These are phyloP conservation scores for Aspergillus ellipticus DNA, from an alignment of 495 filamentous ascomycete species.

Conservation along the genomic window DNA sequence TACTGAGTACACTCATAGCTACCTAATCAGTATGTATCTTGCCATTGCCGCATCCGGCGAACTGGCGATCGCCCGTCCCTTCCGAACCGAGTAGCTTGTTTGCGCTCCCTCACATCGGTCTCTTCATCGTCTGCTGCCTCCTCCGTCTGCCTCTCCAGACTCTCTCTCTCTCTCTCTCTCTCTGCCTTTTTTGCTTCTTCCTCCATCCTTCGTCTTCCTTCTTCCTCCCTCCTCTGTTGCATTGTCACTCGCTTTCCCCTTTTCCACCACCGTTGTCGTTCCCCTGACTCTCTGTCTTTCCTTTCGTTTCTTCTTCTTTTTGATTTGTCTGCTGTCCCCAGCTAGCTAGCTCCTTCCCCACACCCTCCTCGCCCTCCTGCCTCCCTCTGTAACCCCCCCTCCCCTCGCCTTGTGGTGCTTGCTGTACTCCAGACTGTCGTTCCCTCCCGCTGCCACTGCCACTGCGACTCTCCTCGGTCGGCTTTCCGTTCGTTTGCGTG, in stretches of 20 bases:
- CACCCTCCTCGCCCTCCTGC: constrained; percentile 19
- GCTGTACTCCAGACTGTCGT: neutral
- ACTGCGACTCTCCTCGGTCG: neutral
- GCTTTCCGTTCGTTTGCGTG: constrained; percentile 6
- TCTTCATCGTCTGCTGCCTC: neutral
- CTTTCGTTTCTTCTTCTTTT: constrained; percentile 1
- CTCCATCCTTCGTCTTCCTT: neutral
- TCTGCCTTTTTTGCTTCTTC: no score
- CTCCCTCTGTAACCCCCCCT: constrained; percentile 7
- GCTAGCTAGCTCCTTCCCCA: constrained; percentile 16
- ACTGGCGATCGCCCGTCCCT: neutral
- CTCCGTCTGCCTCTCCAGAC: neutral
- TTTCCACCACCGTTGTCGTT: constrained; percentile 1
- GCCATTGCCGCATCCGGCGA: constrained; percentile 3
- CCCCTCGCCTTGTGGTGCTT: neutral
- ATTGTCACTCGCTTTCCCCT: constrained; percentile 2
- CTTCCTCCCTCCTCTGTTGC: neutral
- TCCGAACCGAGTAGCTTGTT: neutral
- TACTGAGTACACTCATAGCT: no score
- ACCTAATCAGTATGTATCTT: no score
- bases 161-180: no score
- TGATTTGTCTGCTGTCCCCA: constrained; percentile 5
- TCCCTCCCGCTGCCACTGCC: neutral
- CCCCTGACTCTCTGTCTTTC: neutral
- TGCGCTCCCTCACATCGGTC: neutral